Base-by-base conservation (phyloP, 805 yeast genomes). In the Ogataea neopini region DNA sequence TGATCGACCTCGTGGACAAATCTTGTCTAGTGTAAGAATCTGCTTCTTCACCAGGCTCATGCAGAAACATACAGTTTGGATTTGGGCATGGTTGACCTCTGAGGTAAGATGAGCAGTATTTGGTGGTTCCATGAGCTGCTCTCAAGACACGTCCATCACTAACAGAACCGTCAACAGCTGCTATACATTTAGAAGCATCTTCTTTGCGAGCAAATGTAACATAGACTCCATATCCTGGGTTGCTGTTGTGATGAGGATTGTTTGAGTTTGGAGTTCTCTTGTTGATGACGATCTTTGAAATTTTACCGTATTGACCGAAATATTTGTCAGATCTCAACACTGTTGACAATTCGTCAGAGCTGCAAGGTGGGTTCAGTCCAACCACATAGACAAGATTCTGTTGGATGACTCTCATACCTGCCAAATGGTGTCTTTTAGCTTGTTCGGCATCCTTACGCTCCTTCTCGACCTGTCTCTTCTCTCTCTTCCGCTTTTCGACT, bases 21-120 rank as follows among this genome's bases (percentile, higher is more conserved):
- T 88, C 95, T 62, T 88, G 90, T 67, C 97, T 83, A 22, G 96
- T 88, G 70, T 88, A 92, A 9, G 96, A 86, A 61, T 94, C 99
- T 1, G 98, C 98, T 67, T 94, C 99, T 73, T 94, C 99, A 49
- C 99, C 99, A 6, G 99, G 99, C 69, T 94, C 99, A 67, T 94
- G 99, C 60, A 94, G 76, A 62, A 94, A 94, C 99, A 94, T 94
- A 76, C 99, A 94, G 63, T 90, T 89, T 52, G 98, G 98, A 69
- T 94, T 94, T 50, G 96, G 99, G 71, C 99, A 94, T 8, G 94
- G 85, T 65, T 88, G 95, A 30, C 97, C 97, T 57, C 97, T 79
- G 54, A 94, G 72, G 64, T 94, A 94, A 3, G 96, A 86, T n/a
- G 96, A 88, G 67, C 99, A 94, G 72, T 94, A 94, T 68, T 94